Percentiles rank a stretch among this genome's conserved stretches.
Conservation (phyloP, 2,329 filamentous ascomycete genomes). For the Aspergillus tubingensis region DNA sequence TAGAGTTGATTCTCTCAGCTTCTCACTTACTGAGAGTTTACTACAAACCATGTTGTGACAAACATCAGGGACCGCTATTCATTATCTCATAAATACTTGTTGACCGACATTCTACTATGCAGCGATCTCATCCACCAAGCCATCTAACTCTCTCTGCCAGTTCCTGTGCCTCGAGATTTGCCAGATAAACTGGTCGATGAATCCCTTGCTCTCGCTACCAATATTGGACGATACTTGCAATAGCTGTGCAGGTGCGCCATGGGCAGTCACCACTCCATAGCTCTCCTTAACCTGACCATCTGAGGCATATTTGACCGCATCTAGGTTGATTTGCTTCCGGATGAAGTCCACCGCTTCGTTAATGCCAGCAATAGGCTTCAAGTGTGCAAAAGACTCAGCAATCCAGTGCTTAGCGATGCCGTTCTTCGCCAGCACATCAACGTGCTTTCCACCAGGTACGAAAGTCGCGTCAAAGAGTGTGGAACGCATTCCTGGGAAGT, state of each 20-base stretch:
- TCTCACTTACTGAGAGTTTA: too few species aligned
- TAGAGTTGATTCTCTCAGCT: too few species aligned
- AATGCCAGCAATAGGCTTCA: constrained; percentile 74
- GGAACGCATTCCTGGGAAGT: constrained; percentile 76
- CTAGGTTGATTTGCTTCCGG: constrained; percentile 29
- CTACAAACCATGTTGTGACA: not conserved
- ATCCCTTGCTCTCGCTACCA: constrained; percentile 65
- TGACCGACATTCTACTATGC: constrained; percentile 42
- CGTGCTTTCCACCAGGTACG: constrained; percentile 68
- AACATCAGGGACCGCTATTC: not conserved
- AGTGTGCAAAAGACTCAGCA: constrained; percentile 76
- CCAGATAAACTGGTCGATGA: constrained; percentile 70
- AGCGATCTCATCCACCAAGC: constrained; percentile 66
- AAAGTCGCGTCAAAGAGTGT: constrained; percentile 79
- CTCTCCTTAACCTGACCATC: constrained; percentile 27
- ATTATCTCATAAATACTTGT: not conserved
- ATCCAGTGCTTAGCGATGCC: constrained; percentile 76
- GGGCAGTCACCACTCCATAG: constrained; percentile 39
- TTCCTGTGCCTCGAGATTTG: constrained; percentile 72
- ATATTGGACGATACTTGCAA: constrained; percentile 54
- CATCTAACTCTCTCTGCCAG: constrained; percentile 74
- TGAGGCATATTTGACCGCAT: constrained; percentile 29
- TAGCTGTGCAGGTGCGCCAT: constrained; percentile 24
- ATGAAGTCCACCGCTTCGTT: constrained; percentile 49
- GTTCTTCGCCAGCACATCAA: constrained; percentile 65